These are phyloP conservation scores for Lanmaoa pseudosensibilis DNA, from an alignment of 768 basidiomycete genomes.

Conservation along the genomic window DNA sequence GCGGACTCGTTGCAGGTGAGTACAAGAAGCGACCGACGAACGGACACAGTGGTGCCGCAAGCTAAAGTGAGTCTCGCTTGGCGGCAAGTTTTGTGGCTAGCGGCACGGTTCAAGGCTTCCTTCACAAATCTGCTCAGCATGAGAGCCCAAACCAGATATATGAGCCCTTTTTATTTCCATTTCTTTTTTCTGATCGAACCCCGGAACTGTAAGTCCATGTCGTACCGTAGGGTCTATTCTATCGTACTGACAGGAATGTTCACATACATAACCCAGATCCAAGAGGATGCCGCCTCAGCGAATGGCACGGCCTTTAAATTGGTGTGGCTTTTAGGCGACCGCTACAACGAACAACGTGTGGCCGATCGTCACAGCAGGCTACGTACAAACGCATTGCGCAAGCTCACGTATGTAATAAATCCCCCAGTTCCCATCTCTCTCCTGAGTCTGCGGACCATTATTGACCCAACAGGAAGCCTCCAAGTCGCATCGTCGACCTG, in stretches of 20 bases:
- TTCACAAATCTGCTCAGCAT: neutral
- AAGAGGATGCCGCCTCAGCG: constrained; percentile 3
- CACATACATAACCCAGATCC: constrained; percentile 15
- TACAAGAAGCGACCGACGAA: neutral
- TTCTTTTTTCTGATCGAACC: constrained; percentile 11
- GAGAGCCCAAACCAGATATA: constrained; percentile 6
- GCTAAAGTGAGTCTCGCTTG: neutral
- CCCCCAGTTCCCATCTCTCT: constrained; percentile 1
- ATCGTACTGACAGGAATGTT: neutral
- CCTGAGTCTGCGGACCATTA: neutral
- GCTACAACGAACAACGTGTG: constrained; percentile 11
- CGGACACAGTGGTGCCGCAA: neutral
- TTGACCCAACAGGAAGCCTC: constrained; percentile 11
- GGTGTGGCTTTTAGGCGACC: constrained; percentile 23
- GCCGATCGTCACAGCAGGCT: constrained; percentile 28
- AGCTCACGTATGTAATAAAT: constrained; percentile 25
- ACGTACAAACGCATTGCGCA: constrained; percentile 23
- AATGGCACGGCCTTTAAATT: constrained; percentile 12
- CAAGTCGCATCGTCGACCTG: constrained; percentile 3
- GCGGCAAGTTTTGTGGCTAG: neutral
- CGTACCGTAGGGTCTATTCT: constrained; percentile 1
- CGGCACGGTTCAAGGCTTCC: neutral
- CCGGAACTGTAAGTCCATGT: neutral
- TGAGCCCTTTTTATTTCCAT: neutral
- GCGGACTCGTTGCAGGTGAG: neutral